Evolutionary conservation across 306 rosid genomes (phyloP), one percentile per base, ranked within the genome.

Genomic region (Canavalia ensiformis): DNA sequence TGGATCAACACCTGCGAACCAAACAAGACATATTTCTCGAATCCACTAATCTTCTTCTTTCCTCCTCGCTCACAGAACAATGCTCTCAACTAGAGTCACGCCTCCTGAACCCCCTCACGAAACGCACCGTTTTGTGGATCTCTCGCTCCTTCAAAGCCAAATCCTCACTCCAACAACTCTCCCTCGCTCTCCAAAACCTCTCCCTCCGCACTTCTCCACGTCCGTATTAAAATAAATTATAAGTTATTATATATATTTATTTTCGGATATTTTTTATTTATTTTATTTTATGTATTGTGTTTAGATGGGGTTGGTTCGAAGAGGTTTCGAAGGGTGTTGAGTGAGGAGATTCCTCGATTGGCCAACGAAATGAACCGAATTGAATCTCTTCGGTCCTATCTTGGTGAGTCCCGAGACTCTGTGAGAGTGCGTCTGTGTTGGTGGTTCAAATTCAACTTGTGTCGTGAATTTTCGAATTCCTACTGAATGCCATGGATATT

Each of bases 91-190:
- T 90, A 51, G 82, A 89, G 29, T 54, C 82, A 3, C 75, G 41
- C 8, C 83, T 89, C 60, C 87, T 69, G 4, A 74, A 55, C 33
- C 37, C 13, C 39, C 72, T 88, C 74, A 31, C 87, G 13, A 80
- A 85, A 83, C 82, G 74, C 83, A 59, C 76, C 58, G 90, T 90
- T 85, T 89, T 92, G 0, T 92, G 89, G 90, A 89, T 92, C 76
- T 74, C 88, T 65, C 87, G 84, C 44, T 90, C 90, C 12, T 88
- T 89, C 52, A 30, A 78, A 0, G 75, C 91, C 64, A 86, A 87
- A 75, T 77, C 82, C 2, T 75, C 88, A 1, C 69, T 89, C 52
- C 75, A 84, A 1, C 62, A 44, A 6, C 89, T 92, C 86, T 56
- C 52, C 51, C 67, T 64, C 66, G n/a, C 50, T 2, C 88, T 89